Evolutionary conservation across 31 red algal species (phyloP).

Genomic region (Endocladia muricata): DNA sequence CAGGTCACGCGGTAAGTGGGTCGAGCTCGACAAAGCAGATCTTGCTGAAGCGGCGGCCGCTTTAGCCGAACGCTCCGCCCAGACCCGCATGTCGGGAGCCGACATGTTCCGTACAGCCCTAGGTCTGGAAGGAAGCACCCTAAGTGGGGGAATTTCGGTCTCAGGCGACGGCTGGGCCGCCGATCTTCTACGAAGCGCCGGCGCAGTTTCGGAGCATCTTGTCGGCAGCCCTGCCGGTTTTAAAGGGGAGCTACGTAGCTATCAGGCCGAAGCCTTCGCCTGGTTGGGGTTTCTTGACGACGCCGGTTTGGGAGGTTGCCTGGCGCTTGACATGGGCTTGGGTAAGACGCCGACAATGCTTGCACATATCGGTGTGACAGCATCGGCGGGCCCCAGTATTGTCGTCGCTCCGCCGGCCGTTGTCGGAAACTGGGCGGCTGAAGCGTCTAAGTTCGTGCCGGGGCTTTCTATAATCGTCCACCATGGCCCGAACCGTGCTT

Average conservation of each 20-base stretch:
- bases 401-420: constrained; percentile 41
- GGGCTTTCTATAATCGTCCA: neutral
- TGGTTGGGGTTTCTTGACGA: neutral
- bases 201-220: neutral
- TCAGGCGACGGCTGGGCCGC: constrained; percentile 4
- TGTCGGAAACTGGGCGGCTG: constrained; percentile 57
- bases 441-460: constrained; percentile 39
- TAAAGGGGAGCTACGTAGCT: neutral
- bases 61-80: neutral
- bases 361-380: neutral
- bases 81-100: neutral
- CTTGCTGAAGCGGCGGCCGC: neutral
- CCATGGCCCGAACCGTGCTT: constrained; percentile 4
- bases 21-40: neutral
- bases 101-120: neutral
- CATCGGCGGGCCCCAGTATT: neutral
- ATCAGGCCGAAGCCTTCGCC: neutral
- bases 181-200: neutral
- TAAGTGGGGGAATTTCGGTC: neutral
- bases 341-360: constrained; percentile 1
- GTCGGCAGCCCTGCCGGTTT: too few species aligned
- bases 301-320: neutral
- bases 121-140: neutral
- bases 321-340: constrained; percentile 3
- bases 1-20: neutral